Percentiles rank a stretch among this genome's conserved stretches.
Conservation (phyloP, 495 filamentous ascomycete genomes). For the Aspergillus sclerotiicarbonarius region DNA sequence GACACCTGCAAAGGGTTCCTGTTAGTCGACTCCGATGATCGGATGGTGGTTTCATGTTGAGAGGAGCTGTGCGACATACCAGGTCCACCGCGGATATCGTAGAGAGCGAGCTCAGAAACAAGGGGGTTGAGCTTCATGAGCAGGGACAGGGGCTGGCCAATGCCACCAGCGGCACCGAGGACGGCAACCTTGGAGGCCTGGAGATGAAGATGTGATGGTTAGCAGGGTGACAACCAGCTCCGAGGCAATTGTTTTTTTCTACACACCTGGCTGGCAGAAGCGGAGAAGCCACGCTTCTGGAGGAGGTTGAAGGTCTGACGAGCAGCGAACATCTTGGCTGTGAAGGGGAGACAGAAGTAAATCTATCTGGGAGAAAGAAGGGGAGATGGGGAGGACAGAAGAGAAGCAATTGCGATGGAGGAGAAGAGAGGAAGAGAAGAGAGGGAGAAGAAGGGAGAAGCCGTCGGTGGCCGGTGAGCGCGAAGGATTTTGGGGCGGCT, state of each 20-base stretch:
- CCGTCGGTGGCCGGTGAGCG: conserved; percentile 25
- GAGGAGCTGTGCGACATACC: conserved; percentile 57
- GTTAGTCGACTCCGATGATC: conserved; percentile 11
- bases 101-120: conserved; percentile 88
- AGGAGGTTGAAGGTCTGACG: conserved; percentile 65
- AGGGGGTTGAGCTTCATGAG: conserved; percentile 97
- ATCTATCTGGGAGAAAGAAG: conserved; percentile 17
- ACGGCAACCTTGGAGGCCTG: conserved; percentile 97
- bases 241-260: conserved; percentile 12
- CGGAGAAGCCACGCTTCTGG: conserved; percentile 93
- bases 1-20: conserved; percentile 62
- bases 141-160: conserved; percentile 95
- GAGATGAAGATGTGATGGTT: conserved; percentile 22
- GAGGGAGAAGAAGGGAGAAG: conserved; percentile 20
- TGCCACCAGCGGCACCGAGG: conserved; percentile 93
- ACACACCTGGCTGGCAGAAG: conserved; percentile 81
- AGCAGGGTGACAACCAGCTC: conserved; percentile 27
- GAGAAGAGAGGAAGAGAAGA: conserved; percentile 11
- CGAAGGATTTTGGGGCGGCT: conserved; percentile 13
- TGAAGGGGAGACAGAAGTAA: conserved; percentile 13
- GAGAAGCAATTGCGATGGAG: conserved; percentile 16
- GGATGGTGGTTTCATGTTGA: neutral
- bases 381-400: conserved; percentile 3
- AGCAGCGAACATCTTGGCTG: conserved; percentile 71
- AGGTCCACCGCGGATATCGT: conserved; percentile 93